Evolutionary conservation across 345 rosid species (phyloP).

Genomic region (Moricandia moricandioides): DNA sequence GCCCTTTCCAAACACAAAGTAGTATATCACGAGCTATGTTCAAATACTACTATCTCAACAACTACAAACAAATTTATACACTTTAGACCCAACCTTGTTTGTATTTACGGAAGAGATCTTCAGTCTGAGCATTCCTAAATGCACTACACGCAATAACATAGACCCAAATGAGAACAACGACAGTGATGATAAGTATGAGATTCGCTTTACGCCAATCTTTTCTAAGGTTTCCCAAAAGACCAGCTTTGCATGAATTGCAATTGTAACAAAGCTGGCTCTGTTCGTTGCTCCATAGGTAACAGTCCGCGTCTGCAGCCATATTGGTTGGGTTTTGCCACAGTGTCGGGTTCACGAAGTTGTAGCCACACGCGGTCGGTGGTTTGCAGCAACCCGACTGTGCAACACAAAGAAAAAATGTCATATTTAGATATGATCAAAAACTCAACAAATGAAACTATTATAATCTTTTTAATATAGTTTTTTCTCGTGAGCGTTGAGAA

Average conservation of each 20-base stretch:
- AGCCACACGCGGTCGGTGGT: conserved; percentile 86
- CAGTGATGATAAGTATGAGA: conserved; percentile 63
- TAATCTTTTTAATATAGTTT: background rate
- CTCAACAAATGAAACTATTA: background rate
- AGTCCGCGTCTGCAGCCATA: conserved; percentile 73
- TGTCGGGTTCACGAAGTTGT: conserved; percentile 76
- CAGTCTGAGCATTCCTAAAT: conserved; percentile 81
- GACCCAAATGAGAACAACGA: conserved; percentile 75
- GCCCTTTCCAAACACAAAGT: background rate
- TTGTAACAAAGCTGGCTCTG: conserved; percentile 77
- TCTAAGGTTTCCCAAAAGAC: conserved; percentile 72
- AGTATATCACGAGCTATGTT: conserved; percentile 2
- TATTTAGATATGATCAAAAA: background rate
- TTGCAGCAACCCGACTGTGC: conserved; percentile 89
- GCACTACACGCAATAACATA: conserved; percentile 86
- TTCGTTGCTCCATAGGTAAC: conserved; percentile 82
- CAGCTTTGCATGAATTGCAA: conserved; percentile 87
- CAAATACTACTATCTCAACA: background rate
- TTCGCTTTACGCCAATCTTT: conserved; percentile 86
- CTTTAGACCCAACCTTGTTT: conserved; percentile 59
- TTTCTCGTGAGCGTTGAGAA: too few relatives aligned
- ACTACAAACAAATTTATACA: conserved; percentile 13
- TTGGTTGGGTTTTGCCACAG: conserved; percentile 71
- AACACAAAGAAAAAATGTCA: background rate
- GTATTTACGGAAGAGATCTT: conserved; percentile 66